Conservation (phyloP, 2,329 filamentous ascomycete species). For the Penicillium sp. region DNA sequence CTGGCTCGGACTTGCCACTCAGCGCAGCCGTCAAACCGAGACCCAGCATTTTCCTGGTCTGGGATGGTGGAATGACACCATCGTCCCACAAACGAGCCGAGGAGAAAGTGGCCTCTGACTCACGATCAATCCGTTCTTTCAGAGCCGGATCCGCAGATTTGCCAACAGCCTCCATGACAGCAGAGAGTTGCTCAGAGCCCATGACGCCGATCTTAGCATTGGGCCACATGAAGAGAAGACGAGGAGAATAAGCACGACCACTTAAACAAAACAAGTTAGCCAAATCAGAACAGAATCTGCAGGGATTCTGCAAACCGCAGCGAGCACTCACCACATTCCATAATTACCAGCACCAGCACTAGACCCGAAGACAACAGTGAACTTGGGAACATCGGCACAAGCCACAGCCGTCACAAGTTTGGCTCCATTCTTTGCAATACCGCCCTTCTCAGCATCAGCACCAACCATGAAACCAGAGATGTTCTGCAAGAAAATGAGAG, state of each 20-base stretch:
- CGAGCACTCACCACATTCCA: slow-evolving; percentile 74
- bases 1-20: slow-evolving; percentile 63
- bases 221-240: slow-evolving; percentile 96
- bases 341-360: slow-evolving; percentile 96
- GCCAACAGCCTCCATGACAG: slow-evolving; percentile 94
- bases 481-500: slow-evolving; percentile 92
- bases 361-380: slow-evolving; percentile 93
- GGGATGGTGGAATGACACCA: slow-evolving; percentile 75
- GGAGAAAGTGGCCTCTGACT: slow-evolving; percentile 87
- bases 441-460: slow-evolving; percentile 84
- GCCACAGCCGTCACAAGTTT: slow-evolving; percentile 95
- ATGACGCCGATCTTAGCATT: slow-evolving; percentile 96
- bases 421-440: slow-evolving; percentile 96
- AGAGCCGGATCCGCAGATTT: slow-evolving; percentile 78
- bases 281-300: background rate
- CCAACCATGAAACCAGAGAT: slow-evolving; percentile 99
- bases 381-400: slow-evolving; percentile 92
- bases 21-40: slow-evolving; percentile 72
- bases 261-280: slow-evolving; percentile 40
- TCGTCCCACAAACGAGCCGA: slow-evolving; percentile 91
- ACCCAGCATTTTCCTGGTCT: slow-evolving; percentile 72
- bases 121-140: slow-evolving; percentile 80
- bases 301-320: background rate
- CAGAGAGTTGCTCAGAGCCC: slow-evolving; percentile 87
- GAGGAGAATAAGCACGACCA: slow-evolving; percentile 85